Evolutionary conservation across 164 flowering plant genomes (phyloP), one percentile per base, ranked within the genome.

Genomic region (Amborella trichopoda): DNA sequence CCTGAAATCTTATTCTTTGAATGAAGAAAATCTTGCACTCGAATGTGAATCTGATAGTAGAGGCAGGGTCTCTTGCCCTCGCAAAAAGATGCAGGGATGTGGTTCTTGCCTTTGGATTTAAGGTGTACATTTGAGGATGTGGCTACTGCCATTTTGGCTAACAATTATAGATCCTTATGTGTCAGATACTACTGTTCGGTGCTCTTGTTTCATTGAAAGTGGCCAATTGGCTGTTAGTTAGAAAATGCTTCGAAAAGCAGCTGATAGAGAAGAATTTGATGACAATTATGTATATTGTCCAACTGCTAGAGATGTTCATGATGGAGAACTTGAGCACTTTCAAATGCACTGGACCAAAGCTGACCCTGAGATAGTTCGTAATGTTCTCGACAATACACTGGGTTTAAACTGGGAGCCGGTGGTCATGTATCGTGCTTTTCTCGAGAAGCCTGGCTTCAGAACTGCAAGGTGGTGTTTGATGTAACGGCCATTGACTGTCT

Each of bases 341-440:
- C 99, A 82, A 54, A 46, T 40, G 54, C 99, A 91, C 51, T 91
- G 96, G 96, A 41, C 32, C 23, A 75, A 61, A 59, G 99, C 80
- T 28, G 82, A 91, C 63, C 99, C 99, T 3, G 83, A 87, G 14
- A 65, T 91, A 52, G 96, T 87, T 5, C 72, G 78, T 4, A 62
- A 74, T 65, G 86, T 79, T 53, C 81, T 91, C 54, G 76, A 82
- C 28, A 53, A 43, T 48, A 50, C 86, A 19, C 50, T 66, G 46
- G 95, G 95, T 18, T 65, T 91, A 59, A 91, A 96, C 55, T 91
- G 96, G 99, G 99, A 87, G 38, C 99, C 99, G 13, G 72, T 72
- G 91, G 95, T 87, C 52, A 82, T 91, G 94, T 81, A 85, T 81
- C 90, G 96, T 58, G 99, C 95, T 30, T 58, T 63, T 39, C 88